Conservation (phyloP, 2,329 filamentous ascomycete species). For the Plenodomus lindquistii region DNA sequence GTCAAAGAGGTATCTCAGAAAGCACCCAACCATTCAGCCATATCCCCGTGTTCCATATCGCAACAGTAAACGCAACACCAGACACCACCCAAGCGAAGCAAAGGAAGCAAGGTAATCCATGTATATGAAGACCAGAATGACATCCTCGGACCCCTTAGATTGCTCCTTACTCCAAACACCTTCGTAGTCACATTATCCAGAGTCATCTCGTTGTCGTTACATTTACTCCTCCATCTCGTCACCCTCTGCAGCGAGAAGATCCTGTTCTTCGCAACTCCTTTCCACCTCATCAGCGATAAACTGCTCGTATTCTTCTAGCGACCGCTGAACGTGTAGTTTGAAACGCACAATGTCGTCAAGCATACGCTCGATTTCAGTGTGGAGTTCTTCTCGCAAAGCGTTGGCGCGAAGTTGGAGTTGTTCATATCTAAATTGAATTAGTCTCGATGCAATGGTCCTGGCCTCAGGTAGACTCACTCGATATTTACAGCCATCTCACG, state of each 20-base stretch:
- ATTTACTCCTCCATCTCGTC: constrained; percentile 30
- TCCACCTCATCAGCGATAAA: constrained; percentile 95
- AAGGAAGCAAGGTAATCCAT: background rate
- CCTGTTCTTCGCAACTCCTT: constrained; percentile 57
- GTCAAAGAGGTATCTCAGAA: constrained; percentile 15
- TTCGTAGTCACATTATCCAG: constrained; percentile 7
- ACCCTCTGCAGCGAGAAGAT: constrained; percentile 36
- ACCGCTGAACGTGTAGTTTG: constrained; percentile 95
- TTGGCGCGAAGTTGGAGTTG: constrained; percentile 85
- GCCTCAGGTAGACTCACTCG: constrained; percentile 63
- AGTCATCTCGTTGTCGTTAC: constrained; percentile 19
- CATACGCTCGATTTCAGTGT: constrained; percentile 94
- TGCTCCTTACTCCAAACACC: constrained; percentile 2
- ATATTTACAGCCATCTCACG: constrained; percentile 96
- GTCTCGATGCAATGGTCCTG: constrained; percentile 2
- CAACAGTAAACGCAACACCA: background rate
- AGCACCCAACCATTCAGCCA: background rate
- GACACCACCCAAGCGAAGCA: background rate
- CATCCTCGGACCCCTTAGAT: background rate
- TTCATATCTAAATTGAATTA: constrained; percentile 68
- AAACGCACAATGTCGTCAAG: constrained; percentile 97
- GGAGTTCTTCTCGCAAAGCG: constrained; percentile 89
- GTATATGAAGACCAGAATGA: background rate
- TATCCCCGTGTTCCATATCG: background rate
- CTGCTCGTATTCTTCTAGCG: constrained; percentile 88